phyloP scores from a whole-genome alignment of 164 flowering plant species.

The Vitis rotundifolia region DNA sequence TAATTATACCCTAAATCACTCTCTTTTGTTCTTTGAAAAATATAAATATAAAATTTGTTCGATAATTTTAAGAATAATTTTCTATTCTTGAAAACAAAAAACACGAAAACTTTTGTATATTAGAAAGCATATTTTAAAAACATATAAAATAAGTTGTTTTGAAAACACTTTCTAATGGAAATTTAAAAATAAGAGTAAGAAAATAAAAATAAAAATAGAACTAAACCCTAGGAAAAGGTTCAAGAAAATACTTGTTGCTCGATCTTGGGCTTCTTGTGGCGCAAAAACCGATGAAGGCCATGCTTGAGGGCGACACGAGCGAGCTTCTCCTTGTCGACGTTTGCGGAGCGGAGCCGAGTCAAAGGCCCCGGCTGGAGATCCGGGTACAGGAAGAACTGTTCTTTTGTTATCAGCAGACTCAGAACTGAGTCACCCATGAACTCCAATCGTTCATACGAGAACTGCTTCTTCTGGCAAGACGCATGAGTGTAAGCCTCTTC shows the following conservation, averaged over 20 bases:
- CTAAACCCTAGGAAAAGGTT: too few relatives aligned
- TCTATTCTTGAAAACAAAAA: too few relatives aligned
- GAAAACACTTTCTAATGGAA: too few relatives aligned
- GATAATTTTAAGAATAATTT: too few relatives aligned
- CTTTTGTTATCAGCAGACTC: slow-evolving; percentile 33
- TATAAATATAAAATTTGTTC: too few relatives aligned
- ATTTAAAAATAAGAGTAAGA: not conserved
- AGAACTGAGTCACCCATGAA: slow-evolving; percentile 65
- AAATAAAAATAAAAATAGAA: not conserved
- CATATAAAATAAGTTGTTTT: too few relatives aligned
- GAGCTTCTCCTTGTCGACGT: slow-evolving; percentile 69
- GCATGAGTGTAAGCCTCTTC: slow-evolving; percentile 48
- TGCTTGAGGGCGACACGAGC: slow-evolving; percentile 60
- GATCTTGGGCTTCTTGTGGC: slow-evolving; percentile 37
- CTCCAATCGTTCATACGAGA: slow-evolving; percentile 54
- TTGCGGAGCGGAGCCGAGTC: slow-evolving; percentile 52
- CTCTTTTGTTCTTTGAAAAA: too few relatives aligned
- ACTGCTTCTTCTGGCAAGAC: slow-evolving; percentile 12
- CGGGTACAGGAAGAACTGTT: slow-evolving; percentile 43
- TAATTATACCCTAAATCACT: too few relatives aligned
- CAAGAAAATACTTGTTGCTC: slow-evolving; percentile 37
- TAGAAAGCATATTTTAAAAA: too few relatives aligned
- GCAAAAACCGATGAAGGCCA: slow-evolving; percentile 39
- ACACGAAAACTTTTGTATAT: too few relatives aligned
- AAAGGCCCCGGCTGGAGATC: slow-evolving; percentile 42